Evolutionary conservation across 129 eudicot species (phyloP), one percentile per base, ranked within the genome.

Genomic region (Centrapalus pauciflorus): DNA sequence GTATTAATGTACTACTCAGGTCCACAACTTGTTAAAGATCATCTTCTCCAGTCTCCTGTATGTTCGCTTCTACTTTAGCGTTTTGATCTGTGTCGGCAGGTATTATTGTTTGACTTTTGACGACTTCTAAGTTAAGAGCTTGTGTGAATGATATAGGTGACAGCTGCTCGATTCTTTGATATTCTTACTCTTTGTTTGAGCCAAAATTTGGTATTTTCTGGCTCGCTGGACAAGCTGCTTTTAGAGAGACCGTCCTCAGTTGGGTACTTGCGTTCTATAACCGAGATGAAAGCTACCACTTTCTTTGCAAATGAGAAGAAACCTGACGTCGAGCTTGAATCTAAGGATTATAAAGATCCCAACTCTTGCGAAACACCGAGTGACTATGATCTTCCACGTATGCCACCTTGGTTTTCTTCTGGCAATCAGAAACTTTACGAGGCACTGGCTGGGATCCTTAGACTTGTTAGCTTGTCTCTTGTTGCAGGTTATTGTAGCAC

Each of bases 401-500:
- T 93, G 87, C 98, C 98, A 28, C 98, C 96, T 69, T 93, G 98
- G 98, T 85, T 93, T 84, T 64, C 86, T 70, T 79, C 81, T 63
- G 84, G 86, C 69, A 76, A 87, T 64, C 85, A 81, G 49, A 88
- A 93, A 75, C 81, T 93, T 67, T 93, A 88, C 72, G 79, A 67
- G 41, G 73, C 87, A 61, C 82, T 93, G 4, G 85, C 89, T 14
- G 83, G 87, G 77, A 78, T 93, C 61, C 80, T 93, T 55, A 84
- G 98, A 69, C 95, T 93, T 52, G 91, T 82, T 48, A 85, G 95
- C 62, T 75, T 85, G 55, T 88, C 86, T 55, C 79, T 84, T 30
- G 70, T 93, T 48, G 79, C 96, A 85, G 95, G 98, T 90, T 27
- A 38, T 58, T 55, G 29, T 35, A 67, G 20, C 51, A 32, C 51